A percentile compares a stretch with the other conserved stretches of the same genome.
These are phyloP conservation scores for Pinus tabuliformis DNA, from an alignment of 75 land plant species.

Conservation along the genomic window DNA sequence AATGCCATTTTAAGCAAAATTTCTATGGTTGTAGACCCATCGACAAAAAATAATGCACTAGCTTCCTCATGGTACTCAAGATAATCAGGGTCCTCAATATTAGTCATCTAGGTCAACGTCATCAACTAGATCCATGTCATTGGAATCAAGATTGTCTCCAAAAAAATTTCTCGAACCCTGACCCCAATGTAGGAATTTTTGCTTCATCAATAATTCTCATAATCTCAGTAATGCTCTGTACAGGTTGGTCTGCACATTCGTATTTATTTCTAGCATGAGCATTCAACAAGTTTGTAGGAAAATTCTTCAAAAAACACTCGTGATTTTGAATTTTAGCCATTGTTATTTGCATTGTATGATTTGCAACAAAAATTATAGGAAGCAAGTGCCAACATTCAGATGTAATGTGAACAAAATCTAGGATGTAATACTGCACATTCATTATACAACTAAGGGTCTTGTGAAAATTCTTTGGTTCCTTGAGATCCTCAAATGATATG, in stretches of 20 bases:
- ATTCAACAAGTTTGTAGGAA: slow-evolving; percentile 70
- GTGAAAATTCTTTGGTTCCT: slow-evolving; percentile 43
- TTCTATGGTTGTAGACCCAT: too few species aligned
- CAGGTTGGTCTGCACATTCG: slow-evolving; percentile 61
- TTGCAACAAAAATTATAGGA: slow-evolving; percentile 69
- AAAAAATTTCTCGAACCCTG: slow-evolving; percentile 27
- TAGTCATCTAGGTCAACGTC: slow-evolving; percentile 50
- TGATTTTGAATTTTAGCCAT: slow-evolving; percentile 74
- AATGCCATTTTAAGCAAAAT: too few species aligned
- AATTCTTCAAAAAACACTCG: slow-evolving; percentile 75
- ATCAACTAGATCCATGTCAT: slow-evolving; percentile 47
- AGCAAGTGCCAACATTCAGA: slow-evolving; percentile 56
- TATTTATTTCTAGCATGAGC: slow-evolving; percentile 42
- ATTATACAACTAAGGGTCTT: slow-evolving; percentile 35
- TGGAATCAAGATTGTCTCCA: slow-evolving; percentile 48
- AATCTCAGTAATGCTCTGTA: slow-evolving; percentile 68
- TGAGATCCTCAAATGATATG: slow-evolving; percentile 62
- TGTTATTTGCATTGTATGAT: slow-evolving; percentile 58
- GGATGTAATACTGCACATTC: slow-evolving; percentile 62
- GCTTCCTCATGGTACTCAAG: too few species aligned
- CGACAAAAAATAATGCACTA: too few species aligned
- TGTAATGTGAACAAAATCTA: slow-evolving; percentile 67
- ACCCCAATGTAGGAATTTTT: slow-evolving; percentile 53
- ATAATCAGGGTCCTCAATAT: too few species aligned
- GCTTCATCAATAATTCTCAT: slow-evolving; percentile 75